Conservation (phyloP, 106 monocot species). For the Dioscorea zingiberensis region DNA sequence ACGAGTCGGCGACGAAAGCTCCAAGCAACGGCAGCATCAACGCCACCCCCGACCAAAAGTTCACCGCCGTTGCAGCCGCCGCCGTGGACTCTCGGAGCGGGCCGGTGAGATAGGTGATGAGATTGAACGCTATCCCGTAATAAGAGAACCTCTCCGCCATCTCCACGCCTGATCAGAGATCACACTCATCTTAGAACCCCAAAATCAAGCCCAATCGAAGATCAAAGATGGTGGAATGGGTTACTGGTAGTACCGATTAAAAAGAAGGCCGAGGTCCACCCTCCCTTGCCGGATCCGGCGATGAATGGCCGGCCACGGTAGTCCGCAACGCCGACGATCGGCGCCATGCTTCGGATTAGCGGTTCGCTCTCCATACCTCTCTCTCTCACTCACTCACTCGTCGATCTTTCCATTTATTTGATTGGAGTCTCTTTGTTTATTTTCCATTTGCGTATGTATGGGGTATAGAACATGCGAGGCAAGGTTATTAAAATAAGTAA, state of each 20-base stretch:
- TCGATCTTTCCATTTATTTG: no score
- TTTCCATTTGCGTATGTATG: no score
- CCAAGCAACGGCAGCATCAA: conserved; percentile 46
- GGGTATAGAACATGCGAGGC: no score
- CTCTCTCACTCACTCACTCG: not conserved
- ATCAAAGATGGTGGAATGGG: not conserved
- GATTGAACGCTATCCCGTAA: conserved; percentile 44
- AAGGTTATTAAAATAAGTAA: no score
- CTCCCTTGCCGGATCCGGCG: no score
- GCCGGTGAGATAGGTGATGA: conserved; percentile 55
- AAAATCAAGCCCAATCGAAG: not conserved
- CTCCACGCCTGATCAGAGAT: conserved; percentile 34
- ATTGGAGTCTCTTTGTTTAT: no score
- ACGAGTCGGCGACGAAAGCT: conserved; percentile 52
- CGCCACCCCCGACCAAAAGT: conserved; percentile 39
- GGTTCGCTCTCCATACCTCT: not conserved
- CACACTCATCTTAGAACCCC: not conserved
- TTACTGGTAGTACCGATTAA: conserved; percentile 10
- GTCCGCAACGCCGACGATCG: no score
- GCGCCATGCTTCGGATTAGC: no score
- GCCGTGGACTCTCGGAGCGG: conserved; percentile 40
- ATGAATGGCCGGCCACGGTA: no score
- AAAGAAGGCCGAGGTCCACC: conserved; percentile 33
- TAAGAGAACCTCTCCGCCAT: conserved; percentile 46
- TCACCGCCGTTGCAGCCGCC: conserved; percentile 34